Base-by-base conservation (phyloP, 2,329 filamentous ascomycete species). In the Helminthosporium solani region DNA sequence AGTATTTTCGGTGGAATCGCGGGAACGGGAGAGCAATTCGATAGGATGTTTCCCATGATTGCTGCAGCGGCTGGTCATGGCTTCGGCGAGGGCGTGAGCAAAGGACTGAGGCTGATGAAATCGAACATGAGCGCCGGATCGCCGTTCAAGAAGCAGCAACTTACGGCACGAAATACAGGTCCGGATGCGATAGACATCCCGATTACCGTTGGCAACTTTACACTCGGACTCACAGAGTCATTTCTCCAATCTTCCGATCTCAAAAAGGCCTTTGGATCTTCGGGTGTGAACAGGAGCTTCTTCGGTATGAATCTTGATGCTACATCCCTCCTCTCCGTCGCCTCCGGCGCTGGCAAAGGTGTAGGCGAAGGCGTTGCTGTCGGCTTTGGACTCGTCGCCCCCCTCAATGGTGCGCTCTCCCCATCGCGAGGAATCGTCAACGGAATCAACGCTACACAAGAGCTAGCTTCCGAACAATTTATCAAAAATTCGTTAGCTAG, bases 261-360 rank as follows among this genome's bases (percentile, higher is more conserved):
- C 1, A 53, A 38, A 11, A 55, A 40, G 14, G 27, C 61, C 2
- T 14, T 46, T 8, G 21, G 36, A 3, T n/a, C n/a, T 37, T 35
- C 45, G 3, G 44, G 34, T 5, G 30, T 47, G 1, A 46, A 42
- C 14, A 38, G 14, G 35, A 25, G 21, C 14, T 25, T 16, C 27
- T 11, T n/a, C 3, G 20, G 19, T 14, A 42, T 58, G n/a, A 45
- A 56, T 18, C 28, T 60, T n/a, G 45, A 50, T 21, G 28, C 19
- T 33, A 41, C 39, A 2, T 54, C 53, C 47, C 27, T 66, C 15
- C 40, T 54, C 1, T 53, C 57, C 14, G 30, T 65, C 3, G 60
- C 56, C n/a, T 52, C 60, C 15, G 63, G 63, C 11, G 58, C 60
- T 40, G 63, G 63, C 20, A 57, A 61, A 4, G 63, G 63, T 1